These are phyloP conservation scores for Alternaria burnsii DNA, from an alignment of 2,329 filamentous ascomycete genomes.

Conservation along the genomic window DNA sequence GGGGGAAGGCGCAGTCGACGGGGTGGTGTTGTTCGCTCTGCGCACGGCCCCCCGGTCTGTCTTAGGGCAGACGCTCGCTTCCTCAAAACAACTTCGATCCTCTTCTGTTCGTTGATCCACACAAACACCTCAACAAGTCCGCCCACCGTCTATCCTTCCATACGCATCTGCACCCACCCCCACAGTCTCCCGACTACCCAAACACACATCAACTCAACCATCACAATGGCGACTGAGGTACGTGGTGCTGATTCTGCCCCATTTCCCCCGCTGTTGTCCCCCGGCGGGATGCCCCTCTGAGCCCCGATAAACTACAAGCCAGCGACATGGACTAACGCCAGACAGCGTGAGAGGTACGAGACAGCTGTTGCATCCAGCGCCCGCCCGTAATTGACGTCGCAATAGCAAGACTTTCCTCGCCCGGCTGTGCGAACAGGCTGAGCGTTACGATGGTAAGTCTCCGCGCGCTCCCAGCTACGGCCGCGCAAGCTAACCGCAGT, in stretches of 20 bases:
- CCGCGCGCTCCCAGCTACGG: constrained; percentile 24
- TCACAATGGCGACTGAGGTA: constrained; percentile 71
- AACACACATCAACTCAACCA: constrained; percentile 26
- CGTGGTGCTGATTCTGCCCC: constrained; percentile 52
- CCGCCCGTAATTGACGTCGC: constrained; percentile 38
- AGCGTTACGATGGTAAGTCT: constrained; percentile 92
- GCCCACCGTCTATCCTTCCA: constrained; percentile 34
- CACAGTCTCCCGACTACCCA: constrained; percentile 23
- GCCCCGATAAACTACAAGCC: constrained; percentile 42
- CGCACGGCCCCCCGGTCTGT: constrained; percentile 20
- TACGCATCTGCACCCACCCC: constrained; percentile 32
- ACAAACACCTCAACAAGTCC: constrained; percentile 35
- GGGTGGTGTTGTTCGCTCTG: constrained; percentile 31
- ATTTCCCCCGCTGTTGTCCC: constrained; percentile 47
- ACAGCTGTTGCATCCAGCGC: constrained; percentile 23
- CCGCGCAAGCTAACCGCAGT: constrained; percentile 46
- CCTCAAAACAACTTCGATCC: constrained; percentile 41
- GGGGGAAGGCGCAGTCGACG: constrained; percentile 34
- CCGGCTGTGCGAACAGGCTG: constrained; percentile 99
- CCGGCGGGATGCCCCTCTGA: constrained; percentile 53
- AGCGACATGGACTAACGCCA: constrained; percentile 48
- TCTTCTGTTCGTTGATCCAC: constrained; percentile 32
- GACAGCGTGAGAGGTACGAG: constrained; percentile 60
- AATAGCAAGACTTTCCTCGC: constrained; percentile 93
- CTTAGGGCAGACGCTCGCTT: constrained; percentile 40